Conservation (phyloP, 2,329 filamentous ascomycete genomes). For the Dothideomycetidae sp. region DNA sequence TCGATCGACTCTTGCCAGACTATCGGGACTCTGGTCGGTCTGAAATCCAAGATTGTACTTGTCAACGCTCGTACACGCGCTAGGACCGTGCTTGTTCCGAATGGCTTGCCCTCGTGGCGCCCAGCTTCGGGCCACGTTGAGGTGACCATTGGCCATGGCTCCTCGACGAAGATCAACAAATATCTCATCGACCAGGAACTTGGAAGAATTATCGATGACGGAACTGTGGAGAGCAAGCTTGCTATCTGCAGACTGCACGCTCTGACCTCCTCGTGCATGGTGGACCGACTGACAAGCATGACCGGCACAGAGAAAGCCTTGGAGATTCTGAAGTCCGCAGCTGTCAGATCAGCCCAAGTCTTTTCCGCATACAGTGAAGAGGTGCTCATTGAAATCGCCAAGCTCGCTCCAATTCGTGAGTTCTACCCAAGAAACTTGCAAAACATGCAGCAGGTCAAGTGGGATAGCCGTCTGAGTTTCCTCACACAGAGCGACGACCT, state of each 20-base stretch:
- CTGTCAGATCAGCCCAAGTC: constrained; percentile 14
- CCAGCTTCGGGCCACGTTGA: constrained; percentile 23
- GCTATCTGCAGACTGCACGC: constrained; percentile 41
- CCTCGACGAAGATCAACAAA: constrained; percentile 31
- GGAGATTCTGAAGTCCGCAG: constrained; percentile 13
- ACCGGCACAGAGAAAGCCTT: constrained; percentile 46
- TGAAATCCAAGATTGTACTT: constrained; percentile 45
- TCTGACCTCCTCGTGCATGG: constrained; percentile 41
- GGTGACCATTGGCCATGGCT: constrained; percentile 28
- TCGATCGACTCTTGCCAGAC: constrained; percentile 41
- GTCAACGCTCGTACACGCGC: constrained; percentile 29
- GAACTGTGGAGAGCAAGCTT: constrained; percentile 38
- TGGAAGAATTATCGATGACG: constrained; percentile 37
- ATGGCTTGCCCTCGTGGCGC: neutral
- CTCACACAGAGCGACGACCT: constrained; percentile 29
- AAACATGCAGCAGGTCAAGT: constrained; percentile 31
- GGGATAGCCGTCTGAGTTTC: constrained; percentile 27
- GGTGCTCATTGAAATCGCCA: constrained; percentile 18
- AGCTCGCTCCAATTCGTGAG: constrained; percentile 21
- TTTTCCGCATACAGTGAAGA: constrained; percentile 13
- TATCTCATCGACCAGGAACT: constrained; percentile 37
- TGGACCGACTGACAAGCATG: constrained; percentile 42
- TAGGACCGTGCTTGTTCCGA: constrained; percentile 41
- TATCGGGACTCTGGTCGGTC: constrained; percentile 44
- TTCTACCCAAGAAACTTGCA: constrained; percentile 32